These are phyloP conservation scores for Pestalotiopsis sp. DNA, from an alignment of 2,329 filamentous ascomycete genomes.

Conservation along the genomic window DNA sequence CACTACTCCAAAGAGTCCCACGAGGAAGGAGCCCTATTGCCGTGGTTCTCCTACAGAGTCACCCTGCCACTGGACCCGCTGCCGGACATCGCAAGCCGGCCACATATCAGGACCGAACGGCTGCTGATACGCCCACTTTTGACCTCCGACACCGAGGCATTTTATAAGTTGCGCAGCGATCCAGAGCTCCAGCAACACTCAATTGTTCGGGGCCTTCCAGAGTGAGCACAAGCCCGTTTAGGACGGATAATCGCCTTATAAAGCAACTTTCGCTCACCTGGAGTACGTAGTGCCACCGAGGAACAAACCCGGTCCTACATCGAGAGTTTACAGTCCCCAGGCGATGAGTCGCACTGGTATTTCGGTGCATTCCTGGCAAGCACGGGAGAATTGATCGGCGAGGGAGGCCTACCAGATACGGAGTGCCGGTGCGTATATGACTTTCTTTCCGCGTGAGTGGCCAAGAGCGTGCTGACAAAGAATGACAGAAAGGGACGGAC, in stretches of 20 bases:
- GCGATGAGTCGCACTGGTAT: conserved; percentile 22
- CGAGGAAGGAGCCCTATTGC: no score
- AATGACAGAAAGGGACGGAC: not conserved
- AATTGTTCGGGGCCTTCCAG: conserved; percentile 15
- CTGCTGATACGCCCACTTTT: conserved; percentile 17
- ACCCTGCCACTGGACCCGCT: not conserved
- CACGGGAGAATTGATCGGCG: conserved; percentile 31
- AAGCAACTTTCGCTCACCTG: no score
- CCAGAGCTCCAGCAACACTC: conserved; percentile 14
- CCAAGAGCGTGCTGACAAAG: no score
- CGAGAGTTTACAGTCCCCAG: conserved; percentile 10
- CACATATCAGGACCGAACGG: conserved; percentile 15
- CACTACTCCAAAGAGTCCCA: no score
- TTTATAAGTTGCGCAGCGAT: conserved; percentile 18
- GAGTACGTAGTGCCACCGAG: not conserved
- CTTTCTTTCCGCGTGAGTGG: no score
- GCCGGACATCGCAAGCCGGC: conserved; percentile 8
- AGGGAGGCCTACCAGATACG: conserved; percentile 25
- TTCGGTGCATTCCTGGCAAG: conserved; percentile 27
- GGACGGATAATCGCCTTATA: no score
- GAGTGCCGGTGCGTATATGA: not conserved
- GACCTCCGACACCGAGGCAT: conserved; percentile 18
- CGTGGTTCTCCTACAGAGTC: no score
- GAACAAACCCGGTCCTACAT: conserved; percentile 14
- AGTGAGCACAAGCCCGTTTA: not conserved